These are phyloP conservation scores for Fusarium longipes DNA, from an alignment of 2,329 filamentous ascomycete genomes.

Conservation along the genomic window DNA sequence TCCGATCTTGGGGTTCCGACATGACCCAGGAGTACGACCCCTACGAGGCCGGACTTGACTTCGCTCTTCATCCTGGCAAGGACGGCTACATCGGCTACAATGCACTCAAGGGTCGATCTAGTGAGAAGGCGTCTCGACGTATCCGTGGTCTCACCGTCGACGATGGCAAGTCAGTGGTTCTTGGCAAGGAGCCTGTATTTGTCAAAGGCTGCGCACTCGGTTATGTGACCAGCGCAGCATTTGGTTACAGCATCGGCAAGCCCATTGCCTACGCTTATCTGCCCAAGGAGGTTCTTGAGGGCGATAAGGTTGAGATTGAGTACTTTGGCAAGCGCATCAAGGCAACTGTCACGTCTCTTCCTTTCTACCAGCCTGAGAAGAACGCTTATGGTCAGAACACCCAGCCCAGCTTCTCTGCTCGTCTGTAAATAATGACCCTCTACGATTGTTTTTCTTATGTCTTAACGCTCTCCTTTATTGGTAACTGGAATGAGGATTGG, in stretches of 20 bases:
- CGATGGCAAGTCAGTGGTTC: slow-evolving; percentile 65
- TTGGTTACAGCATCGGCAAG: slow-evolving; percentile 68
- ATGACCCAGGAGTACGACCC: slow-evolving; percentile 71
- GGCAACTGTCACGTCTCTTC: slow-evolving; percentile 65
- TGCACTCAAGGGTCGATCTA: slow-evolving; percentile 58
- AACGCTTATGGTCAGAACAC: slow-evolving; percentile 27
- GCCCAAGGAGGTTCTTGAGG: slow-evolving; percentile 58
- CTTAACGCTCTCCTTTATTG: background rate
- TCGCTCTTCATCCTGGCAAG: slow-evolving; percentile 61
- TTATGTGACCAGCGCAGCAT: slow-evolving; percentile 70
- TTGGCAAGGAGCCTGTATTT: slow-evolving; percentile 73
- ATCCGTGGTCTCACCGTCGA: slow-evolving; percentile 65
- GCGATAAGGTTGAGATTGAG: slow-evolving; percentile 66
- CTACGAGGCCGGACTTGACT: slow-evolving; percentile 66
- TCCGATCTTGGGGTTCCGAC: slow-evolving; percentile 66
- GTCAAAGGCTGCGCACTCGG: slow-evolving; percentile 59
- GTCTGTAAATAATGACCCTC: slow-evolving; percentile 24
- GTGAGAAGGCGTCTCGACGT: slow-evolving; percentile 49
- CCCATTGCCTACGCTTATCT: slow-evolving; percentile 70
- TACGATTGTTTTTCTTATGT: slow-evolving; percentile 7
- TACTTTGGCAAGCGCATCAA: slow-evolving; percentile 67
- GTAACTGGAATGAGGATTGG: background rate
- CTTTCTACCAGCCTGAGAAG: slow-evolving; percentile 45
- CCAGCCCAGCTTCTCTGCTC: slow-evolving; percentile 22
- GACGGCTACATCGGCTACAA: slow-evolving; percentile 62